Base-by-base conservation (phyloP, 2,329 filamentous ascomycete species). In the Thielaviopsis ethacetica region DNA sequence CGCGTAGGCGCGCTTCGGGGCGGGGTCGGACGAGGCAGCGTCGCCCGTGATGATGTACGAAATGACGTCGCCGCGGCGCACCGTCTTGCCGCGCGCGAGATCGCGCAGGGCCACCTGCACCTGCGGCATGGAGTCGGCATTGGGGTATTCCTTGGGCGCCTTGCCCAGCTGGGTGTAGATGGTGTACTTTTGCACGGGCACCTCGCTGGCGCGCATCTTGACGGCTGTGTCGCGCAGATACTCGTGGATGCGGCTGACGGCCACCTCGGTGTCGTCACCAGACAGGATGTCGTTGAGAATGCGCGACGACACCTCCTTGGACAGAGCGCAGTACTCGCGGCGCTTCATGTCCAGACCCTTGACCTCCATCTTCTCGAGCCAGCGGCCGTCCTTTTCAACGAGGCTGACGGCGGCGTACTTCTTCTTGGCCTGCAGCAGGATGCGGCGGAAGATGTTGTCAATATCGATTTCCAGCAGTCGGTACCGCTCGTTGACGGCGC, bases 101-200 rank as follows among this genome's bases (percentile, higher is more conserved):
- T 95, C 88, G 49, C 90, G 85, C 22, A 97, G 78, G 7, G 93
- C 93, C 6, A 98, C 93, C 69, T 98, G 93, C 1, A 95, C 91
- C 60, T 95, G 91, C 3, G 93, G 93, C 93, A 98, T 97, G 49
- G 84, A 87, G 68, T 91, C 88, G 57, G 85, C 87, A 68, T 96
- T 95, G 58, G 91, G 91, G 66, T 98, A 98, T 63, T 97, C 91
- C 63, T 85, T 85, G 1, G 93, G 93, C 38, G 85, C 81, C 70
- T 98, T 98, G 65, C 93, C 93, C 59, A 98, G 86, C 76, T 97
- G 94, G 7, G 91, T 97, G 71, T 89, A 95, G 69, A 98, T 98
- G 66, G 91, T 94, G 73, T 97, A 98, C 74, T 96, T 96, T 65
- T 85, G 82, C 3, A 81, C 74, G 0, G 88, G 86, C 52, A 95